Evolutionary conservation across 2,329 filamentous ascomycete genomes (phyloP).

Genomic region (Trichoderma aggressivum): DNA sequence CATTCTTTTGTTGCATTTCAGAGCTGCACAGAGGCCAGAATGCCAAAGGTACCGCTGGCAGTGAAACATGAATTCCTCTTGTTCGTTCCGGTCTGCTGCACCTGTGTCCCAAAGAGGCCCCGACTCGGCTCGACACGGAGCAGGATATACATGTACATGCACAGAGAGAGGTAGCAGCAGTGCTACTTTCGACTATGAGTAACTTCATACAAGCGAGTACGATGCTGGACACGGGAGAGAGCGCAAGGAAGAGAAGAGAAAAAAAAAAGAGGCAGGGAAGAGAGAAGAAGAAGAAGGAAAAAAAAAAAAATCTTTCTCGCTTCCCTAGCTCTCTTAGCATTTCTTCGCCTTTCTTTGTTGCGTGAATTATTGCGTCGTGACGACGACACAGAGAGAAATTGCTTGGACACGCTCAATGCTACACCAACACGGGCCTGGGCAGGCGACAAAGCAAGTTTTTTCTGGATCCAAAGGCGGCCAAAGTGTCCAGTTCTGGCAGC

Average conservation of each 20-base stretch:
- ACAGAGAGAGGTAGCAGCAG: not conserved
- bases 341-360: not conserved
- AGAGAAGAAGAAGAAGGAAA: not conserved
- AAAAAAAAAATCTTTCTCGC: not conserved
- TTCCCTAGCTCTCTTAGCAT: not conserved
- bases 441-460: conserved; percentile 12
- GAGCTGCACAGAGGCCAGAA: not conserved
- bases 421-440: conserved; percentile 6
- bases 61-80: conserved; percentile 16
- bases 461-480: conserved; percentile 13
- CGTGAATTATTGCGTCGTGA: not conserved
- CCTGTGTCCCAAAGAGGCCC: not conserved
- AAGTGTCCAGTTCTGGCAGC: conserved; percentile 16
- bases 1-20: conserved; percentile 6
- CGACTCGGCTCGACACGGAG: not conserved
- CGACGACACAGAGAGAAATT: not conserved
- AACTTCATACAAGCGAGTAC: not conserved
- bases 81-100: not conserved
- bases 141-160: not conserved
- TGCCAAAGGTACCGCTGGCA: not conserved
- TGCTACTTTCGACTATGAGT: not conserved
- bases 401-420: not conserved
- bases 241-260: too few relatives aligned
- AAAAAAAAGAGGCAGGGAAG: not conserved
- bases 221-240: not conserved